Conservation (phyloP, 495 filamentous ascomycete species). For the Annulohypoxylon maeteangense region DNA sequence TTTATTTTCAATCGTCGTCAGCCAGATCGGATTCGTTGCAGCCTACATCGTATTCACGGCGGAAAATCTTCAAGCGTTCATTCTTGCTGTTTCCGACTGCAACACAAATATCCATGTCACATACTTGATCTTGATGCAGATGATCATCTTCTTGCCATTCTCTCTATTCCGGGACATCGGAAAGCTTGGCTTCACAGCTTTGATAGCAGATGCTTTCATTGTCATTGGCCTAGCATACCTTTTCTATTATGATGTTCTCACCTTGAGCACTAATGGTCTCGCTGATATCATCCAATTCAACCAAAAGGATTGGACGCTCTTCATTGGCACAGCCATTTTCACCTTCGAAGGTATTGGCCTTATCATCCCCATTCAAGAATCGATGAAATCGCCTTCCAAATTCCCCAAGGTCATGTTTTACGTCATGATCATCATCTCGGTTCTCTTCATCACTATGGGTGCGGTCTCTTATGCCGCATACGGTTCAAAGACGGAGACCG, state of each 20-base stretch:
- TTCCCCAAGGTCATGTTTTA: slow-evolving; percentile 86
- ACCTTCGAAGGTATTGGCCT: slow-evolving; percentile 98
- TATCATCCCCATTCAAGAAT: slow-evolving; percentile 98
- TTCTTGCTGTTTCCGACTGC: slow-evolving; percentile 84
- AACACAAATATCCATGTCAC: slow-evolving; percentile 82
- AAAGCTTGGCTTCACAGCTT: slow-evolving; percentile 88
- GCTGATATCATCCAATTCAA: slow-evolving; percentile 91
- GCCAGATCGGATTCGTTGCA: slow-evolving; percentile 93
- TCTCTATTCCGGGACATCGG: slow-evolving; percentile 94
- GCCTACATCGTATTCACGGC: slow-evolving; percentile 99
- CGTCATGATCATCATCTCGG: slow-evolving; percentile 94
- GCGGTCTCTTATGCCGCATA: slow-evolving; percentile 96
- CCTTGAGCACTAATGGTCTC: slow-evolving; percentile 79
- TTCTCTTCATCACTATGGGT: slow-evolving; percentile 90
- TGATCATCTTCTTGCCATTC: slow-evolving; percentile 91
- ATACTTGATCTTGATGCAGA: slow-evolving; percentile 89
- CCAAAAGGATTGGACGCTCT: slow-evolving; percentile 87
- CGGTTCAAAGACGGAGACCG: slow-evolving; percentile 92
- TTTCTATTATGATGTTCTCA: slow-evolving; percentile 93
- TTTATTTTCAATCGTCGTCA: slow-evolving; percentile 88
- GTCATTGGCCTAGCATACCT: slow-evolving; percentile 90
- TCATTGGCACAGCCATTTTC: slow-evolving; percentile 98
- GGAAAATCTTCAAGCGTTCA: slow-evolving; percentile 94
- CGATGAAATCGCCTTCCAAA: slow-evolving; percentile 88
- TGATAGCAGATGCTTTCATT: slow-evolving; percentile 94